Evolutionary conservation across 495 filamentous ascomycete species (phyloP), one percentile per base, ranked within the genome.

Genomic region (Penicillium crystallinum): DNA sequence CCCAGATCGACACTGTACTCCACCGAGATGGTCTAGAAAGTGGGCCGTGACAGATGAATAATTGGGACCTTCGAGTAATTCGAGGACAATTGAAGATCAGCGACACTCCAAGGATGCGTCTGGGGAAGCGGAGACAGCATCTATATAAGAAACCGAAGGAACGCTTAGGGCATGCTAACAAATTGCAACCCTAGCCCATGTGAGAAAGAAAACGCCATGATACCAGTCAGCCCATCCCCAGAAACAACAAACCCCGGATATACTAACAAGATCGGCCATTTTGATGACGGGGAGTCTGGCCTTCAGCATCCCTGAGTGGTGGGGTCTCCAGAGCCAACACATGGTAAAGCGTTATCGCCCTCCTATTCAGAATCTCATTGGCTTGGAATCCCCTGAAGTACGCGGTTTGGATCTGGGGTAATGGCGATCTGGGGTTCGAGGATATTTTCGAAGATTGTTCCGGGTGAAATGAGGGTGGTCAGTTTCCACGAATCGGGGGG

Each of bases 401-500:
- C 31, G 25, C 34, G n/a, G 21, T 9, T n/a, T 25, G 35, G 42
- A 57, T 51, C 55, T 57, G 62, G 58, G 62, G 56, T 60, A 59
- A 53, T 25, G 40, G 48, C 55, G 55, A 61, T 62, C 66, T 65
- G 64, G 62, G 68, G 66, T 68, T 69, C 66, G 64, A 70, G 68
- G 66, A 70, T 68, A 64, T 68, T 65, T 41, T 35, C 36, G n/a
- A 17, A 35, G 44, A 17, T 64, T 27, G 8, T 67, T 56, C 42
- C 61, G 59, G 58, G 45, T 25, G 49, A 31, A 27, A 53, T 46
- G 38, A 45, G 38, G 3, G 51, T 39, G 36, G 38, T 39, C 7
- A 11, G 47, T 58, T 71, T 70, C 70, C 70, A 73, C 70, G 63
- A 73, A 73, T 73, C 63, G 66, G 36, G 48, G 34, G 30, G 22